Conservation (phyloP, 2,329 filamentous ascomycete species). For the Curvularia lunata region DNA sequence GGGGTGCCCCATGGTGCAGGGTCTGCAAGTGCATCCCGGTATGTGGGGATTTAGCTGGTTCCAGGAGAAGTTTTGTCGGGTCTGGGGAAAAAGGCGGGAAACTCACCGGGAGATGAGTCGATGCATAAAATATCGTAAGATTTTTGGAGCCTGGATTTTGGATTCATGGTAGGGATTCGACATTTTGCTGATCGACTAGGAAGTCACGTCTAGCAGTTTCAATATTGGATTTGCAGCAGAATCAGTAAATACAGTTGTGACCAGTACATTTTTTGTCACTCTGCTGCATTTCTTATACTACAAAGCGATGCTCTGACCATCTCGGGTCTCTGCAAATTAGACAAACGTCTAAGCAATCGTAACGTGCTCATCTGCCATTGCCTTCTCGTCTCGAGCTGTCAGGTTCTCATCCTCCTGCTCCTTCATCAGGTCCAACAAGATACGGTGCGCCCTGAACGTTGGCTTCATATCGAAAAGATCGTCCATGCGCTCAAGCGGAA, state of each 20-base stretch:
- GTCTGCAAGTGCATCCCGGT: background rate
- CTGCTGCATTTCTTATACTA: background rate
- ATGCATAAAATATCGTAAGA: background rate
- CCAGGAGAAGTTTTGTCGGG: background rate
- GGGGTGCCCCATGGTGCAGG: background rate
- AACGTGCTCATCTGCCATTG: slow-evolving; percentile 33
- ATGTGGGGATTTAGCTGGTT: background rate
- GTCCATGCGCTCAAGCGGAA: slow-evolving; percentile 58
- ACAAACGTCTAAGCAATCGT: slow-evolving; percentile 16
- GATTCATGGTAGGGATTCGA: background rate
- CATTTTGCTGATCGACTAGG: background rate
- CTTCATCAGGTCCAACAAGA: slow-evolving; percentile 49
- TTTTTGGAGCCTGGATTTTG: background rate
- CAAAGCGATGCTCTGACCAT: background rate
- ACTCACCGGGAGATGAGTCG: too few species aligned
- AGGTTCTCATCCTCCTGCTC: slow-evolving; percentile 44
- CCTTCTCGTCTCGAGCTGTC: slow-evolving; percentile 40
- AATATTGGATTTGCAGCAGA: background rate
- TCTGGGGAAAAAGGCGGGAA: background rate
- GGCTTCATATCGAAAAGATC: slow-evolving; percentile 56
- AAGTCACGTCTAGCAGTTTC: background rate
- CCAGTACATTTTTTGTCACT: too few species aligned
- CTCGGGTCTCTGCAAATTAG: background rate
- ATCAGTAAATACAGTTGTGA: background rate
- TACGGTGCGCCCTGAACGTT: slow-evolving; percentile 49